Evolutionary conservation across 495 filamentous ascomycete genomes (phyloP), one percentile per base, ranked within the genome.

Genomic region (Podospora anserina): DNA sequence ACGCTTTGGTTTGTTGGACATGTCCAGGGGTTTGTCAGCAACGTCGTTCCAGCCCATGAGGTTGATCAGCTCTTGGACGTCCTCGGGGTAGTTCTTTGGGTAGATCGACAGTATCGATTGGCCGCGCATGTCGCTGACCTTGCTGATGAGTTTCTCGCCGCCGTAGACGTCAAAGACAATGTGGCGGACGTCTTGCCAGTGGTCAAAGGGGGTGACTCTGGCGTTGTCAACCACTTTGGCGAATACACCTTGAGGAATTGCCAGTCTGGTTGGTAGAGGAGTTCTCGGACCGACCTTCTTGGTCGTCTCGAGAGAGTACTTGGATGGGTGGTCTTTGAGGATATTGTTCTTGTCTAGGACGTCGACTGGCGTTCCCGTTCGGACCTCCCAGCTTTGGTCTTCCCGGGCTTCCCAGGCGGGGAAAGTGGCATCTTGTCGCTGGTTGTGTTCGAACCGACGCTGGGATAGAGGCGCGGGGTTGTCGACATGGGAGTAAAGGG

Each of bases 161-260:
- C n/a, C 20, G 30, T 18, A 18, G 2, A 89, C 75, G 0, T 82
- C 81, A 18, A 97, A 81, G 1, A 75, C 77, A n/a, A 97, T 78
- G 63, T 88, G 86, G 2, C 95, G 89, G 34, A 98, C 95, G 82
- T 98, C 96, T 77, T 99, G 95, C 90, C 92, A 97, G 77, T 99
- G 95, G 6, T 77, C 80, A 6, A 70, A 57, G 2, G 93, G 87
- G 0, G 95, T 98, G 0, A 96, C 73, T 32, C 94, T 86, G n/a
- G 78, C 76, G 74, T 97, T 96, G 26, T 80, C 66, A 0, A 78
- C 7, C 1, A 93, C 20, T 0, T 64, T 74, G 9, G 80, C 83
- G 0, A 74, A 72, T 28, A 83, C 72, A 2, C 82, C 78, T 26
- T 80, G 78, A 1, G 86, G 85, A 27, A 92, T 82, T 0, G 88